Percentiles rank a stretch among this genome's conserved stretches.
Evolutionary conservation across 306 rosid genomes (phyloP).

Genomic region (Trifolium fragiferum): DNA sequence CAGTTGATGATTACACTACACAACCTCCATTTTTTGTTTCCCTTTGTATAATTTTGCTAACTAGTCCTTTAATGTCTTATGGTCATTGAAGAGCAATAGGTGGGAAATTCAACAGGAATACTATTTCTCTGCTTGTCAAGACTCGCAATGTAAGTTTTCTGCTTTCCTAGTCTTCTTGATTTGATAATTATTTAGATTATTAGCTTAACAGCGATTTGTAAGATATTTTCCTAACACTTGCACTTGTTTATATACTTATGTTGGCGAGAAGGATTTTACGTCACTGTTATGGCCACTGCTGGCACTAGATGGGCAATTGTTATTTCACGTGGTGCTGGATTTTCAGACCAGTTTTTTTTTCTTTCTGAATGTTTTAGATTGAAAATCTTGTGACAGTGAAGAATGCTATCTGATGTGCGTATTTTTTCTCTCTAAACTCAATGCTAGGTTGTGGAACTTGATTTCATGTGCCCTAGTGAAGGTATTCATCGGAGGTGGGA

Average conservation of each 20-base stretch:
- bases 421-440: conserved; percentile 16
- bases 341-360: conserved; percentile 65
- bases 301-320: conserved; percentile 89
- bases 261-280: conserved; percentile 86
- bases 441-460: conserved; percentile 87
- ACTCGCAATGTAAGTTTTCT: conserved; percentile 66
- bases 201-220: conserved; percentile 28
- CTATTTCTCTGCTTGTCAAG: conserved; percentile 89
- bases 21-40: conserved; percentile 18
- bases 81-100: conserved; percentile 83
- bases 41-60: conserved; percentile 29
- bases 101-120: conserved; percentile 84
- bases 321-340: conserved; percentile 93
- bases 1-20: conserved; percentile 34
- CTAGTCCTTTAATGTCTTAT: conserved; percentile 46
- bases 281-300: conserved; percentile 89
- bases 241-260: conserved; percentile 15
- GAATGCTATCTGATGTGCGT: conserved; percentile 32
- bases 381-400: background rate
- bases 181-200: too few species aligned
- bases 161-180: too few species aligned
- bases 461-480: conserved; percentile 91
- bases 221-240: conserved; percentile 5
- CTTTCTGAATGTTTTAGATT: background rate
- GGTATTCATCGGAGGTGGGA: conserved; percentile 94